Evolutionary conservation across 2,329 filamentous ascomycete genomes (phyloP).

Genomic region (Dactylellina parvicollis): DNA sequence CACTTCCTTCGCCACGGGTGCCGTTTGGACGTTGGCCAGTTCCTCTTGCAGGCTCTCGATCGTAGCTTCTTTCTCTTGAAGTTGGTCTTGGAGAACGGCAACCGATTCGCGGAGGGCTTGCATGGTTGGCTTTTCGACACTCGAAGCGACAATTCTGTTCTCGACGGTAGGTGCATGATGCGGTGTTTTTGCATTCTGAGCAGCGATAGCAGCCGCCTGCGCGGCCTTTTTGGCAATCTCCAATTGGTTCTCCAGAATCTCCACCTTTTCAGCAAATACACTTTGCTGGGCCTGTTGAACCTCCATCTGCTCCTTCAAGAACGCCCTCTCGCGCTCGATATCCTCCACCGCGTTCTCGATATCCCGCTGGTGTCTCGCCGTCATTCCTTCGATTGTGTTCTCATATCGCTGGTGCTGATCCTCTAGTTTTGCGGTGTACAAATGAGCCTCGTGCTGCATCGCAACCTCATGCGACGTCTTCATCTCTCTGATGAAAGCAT

Average conservation of each 20-base stretch:
- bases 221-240: constrained; percentile 89
- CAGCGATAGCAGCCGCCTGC: constrained; percentile 80
- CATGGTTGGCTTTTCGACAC: constrained; percentile 82
- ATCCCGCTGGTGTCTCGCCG: constrained; percentile 77
- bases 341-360: constrained; percentile 81
- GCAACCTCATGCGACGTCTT: constrained; percentile 61
- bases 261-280: constrained; percentile 84
- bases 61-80: constrained; percentile 88
- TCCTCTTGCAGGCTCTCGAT: constrained; percentile 87
- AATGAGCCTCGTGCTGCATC: constrained; percentile 67
- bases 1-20: constrained; percentile 85
- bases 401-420: constrained; percentile 71
- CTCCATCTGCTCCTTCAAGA: constrained; percentile 81
- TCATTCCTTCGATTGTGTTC: constrained; percentile 77
- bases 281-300: constrained; percentile 85
- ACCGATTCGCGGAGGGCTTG: constrained; percentile 96
- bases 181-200: constrained; percentile 65
- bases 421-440: constrained; percentile 67
- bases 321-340: constrained; percentile 79
- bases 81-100: constrained; percentile 92
- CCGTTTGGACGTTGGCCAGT: constrained; percentile 75
- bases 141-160: constrained; percentile 62
- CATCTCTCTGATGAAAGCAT: constrained; percentile 67
- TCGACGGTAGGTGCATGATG: constrained; percentile 56
- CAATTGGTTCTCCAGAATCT: constrained; percentile 87